Evolutionary conservation across 78 protist genomes (phyloP).

Genomic region (Emiliania huxleyi): DNA sequence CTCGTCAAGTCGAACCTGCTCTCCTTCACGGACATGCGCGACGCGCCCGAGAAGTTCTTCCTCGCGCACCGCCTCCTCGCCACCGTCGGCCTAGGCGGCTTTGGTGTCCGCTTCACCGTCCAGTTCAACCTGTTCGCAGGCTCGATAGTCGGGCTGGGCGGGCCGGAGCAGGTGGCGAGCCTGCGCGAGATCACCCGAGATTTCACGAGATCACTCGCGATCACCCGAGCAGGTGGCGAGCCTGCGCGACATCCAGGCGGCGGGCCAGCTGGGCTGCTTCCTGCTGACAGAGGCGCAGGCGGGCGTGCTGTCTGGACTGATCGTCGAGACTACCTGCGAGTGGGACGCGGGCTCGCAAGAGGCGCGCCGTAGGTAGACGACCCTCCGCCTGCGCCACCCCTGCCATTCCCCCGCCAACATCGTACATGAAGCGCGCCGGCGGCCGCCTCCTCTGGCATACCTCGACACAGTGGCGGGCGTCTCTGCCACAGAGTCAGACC

Average conservation of each 20-base stretch:
- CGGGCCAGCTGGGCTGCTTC: neutral
- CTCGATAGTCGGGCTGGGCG: slow-evolving; percentile 40
- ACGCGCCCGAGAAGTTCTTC: slow-evolving; percentile 49
- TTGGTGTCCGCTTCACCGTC: slow-evolving; percentile 50
- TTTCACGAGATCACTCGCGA: too few species aligned
- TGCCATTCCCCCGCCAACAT: neutral
- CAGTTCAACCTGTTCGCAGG: slow-evolving; percentile 55
- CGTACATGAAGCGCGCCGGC: too few species aligned
- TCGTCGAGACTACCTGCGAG: slow-evolving; percentile 39
- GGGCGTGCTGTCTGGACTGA: slow-evolving; percentile 55
- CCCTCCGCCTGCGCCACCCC: neutral
- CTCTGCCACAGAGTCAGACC: too few species aligned
- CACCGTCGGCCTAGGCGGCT: neutral
- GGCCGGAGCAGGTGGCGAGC: slow-evolving; percentile 2
- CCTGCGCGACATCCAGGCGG: neutral
- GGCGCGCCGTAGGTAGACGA: too few species aligned
- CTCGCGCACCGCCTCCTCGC: slow-evolving; percentile 60
- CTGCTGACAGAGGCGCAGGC: slow-evolving; percentile 51
- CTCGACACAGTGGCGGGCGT: too few species aligned
- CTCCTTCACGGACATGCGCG: slow-evolving; percentile 30
- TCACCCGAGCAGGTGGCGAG: neutral
- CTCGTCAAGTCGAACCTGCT: slow-evolving; percentile 3
- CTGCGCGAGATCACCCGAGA: neutral
- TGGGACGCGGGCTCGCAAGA: slow-evolving; percentile 23
- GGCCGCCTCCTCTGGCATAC: too few species aligned